Evolutionary conservation across 768 basidiomycete genomes (phyloP), one percentile per base, ranked within the genome.

Genomic region (Suillus subluteus): DNA sequence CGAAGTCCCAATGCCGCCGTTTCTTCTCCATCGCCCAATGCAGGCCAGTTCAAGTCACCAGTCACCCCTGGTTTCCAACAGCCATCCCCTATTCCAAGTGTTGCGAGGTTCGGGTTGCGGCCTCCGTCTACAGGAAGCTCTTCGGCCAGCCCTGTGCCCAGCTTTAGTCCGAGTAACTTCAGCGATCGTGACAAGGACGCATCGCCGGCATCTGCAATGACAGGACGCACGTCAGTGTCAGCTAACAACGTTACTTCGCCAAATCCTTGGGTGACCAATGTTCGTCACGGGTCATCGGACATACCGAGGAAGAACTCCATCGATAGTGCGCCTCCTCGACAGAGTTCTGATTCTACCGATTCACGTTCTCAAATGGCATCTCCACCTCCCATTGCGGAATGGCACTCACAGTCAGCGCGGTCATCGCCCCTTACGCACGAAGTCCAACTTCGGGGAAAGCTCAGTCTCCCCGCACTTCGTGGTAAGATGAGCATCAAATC

Each of bases 381-480:
- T 3, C 82, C 84, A 1, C 77, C 81, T 1, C 78, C 81, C 1
- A 70, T 83, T 2, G 75, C 65, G 0, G 82, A 85, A 4, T 80
- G 81, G 35, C 65, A 73, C 2, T 83, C 86, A 0, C 76, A 71
- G 37, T 67, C 56, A 59, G 32, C 74, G 12, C 76, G 76, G 4
- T 58, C 63, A 5, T 73, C 73, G 18, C 73, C 77, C 0, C 67
- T 78, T 35, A 50, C 55, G 11, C 76, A 80, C 15, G 79, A 74
- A n/a, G 44, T 61, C 13, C 69, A 77, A 0, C 76, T 92, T 13
- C 84, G 84, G 7, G 82, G 84, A 0, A 93, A 92, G 71, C 79
- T 94, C 9, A 91, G 90, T 38, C 79, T 93, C 5, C 89, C 91
- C 2, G 88, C 85, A 59, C 80, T 93, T 6, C 83, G 88, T 16